Base-by-base conservation (phyloP, 805 yeast species). In the Clavispora fructus region DNA sequence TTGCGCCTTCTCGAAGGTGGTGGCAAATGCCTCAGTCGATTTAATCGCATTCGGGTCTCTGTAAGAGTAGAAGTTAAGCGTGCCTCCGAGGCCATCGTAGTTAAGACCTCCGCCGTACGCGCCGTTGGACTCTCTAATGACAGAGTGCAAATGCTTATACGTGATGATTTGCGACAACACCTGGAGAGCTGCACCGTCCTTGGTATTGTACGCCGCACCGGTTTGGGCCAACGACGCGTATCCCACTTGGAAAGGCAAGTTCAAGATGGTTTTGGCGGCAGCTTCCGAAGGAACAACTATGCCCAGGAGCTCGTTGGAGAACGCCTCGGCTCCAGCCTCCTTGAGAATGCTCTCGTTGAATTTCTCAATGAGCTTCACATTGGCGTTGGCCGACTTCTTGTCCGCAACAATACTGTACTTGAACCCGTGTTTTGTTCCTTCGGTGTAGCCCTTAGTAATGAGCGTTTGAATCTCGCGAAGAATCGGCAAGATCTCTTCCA, bases 21-120 rank as follows among this genome's bases (percentile, higher is more conserved):
- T 65, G 25, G 66, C 61, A 60, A 87, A 87, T 1, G 85, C 77
- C 3, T 71, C 65, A 10, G 87, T 62, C 2, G 97, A 85, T 52
- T 80, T 78, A 33, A 75, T 60, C 1, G 97, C 88, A 52, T 87
- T 84, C 14, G 99, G 99, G 63, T 94, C 99, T 55, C 99, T 78
- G 69, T 92, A 94, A 0, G 98, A 90, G 67, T 85, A 94, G 67
- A 76, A 89, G 30, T 86, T 78, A 58, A 92, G 80, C 2, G 83
- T 57, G 0, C 97, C 98, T 42, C 86, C 88, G 19, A 87, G 61
- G 0, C 92, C 89, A 61, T 84, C 87, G 62, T 83, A 94, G 7
- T 78, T 68, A 5, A 95, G 86, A 4, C 99, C 99, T 6, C 96
- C 98, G 7, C 99, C 99, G 61, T 94, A 94, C 0, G 99, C 99